Evolutionary conservation across 2,329 filamentous ascomycete genomes (phyloP), one percentile per base, ranked within the genome.

Genomic region (Colletotrichum limetticola): DNA sequence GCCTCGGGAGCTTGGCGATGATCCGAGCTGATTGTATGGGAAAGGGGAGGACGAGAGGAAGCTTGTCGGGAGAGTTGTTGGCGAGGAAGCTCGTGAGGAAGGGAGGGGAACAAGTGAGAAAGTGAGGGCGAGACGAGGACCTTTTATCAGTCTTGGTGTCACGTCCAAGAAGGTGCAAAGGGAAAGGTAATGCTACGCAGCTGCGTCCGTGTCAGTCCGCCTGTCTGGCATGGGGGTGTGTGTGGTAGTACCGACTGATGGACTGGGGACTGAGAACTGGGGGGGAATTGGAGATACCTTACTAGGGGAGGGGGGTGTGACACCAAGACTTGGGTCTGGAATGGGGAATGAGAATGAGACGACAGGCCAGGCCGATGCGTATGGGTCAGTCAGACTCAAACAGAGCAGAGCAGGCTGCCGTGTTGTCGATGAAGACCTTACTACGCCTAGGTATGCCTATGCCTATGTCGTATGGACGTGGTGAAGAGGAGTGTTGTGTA

Each of bases 111-210:
- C 9, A 28, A 61, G 14, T 16, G 26, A 6, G 28, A 35, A 14
- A 28, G n/a, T 32, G 56, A 71, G 61, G 61, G 71, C 66, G 71
- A 61, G 66, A 72, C 22, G 56, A 42, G 60, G 56, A 71, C 71
- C 66, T 72, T 72, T 72, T 72, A 72, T 72, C 60, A 61, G 58
- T 57, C 71, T 62, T 70, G 30, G 67, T 59, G 64, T 68, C 46
- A 62, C 46, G 42, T 62, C 26, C 24, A 37, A n/a, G 53, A 30
- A 24, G 46, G 61, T 6, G 56, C 37, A 42, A 14, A 42, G 11
- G 32, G 12, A 35, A 26, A 26, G 42, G 37, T 22, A 62, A 32
- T 30, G 42, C 37, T 22, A 62, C 37, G 19, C 28, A 46, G 37
- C 35, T 57, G 70, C 53, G 66, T 70, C 70, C 56, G 70, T 65